Evolutionary conservation across 1,284 basidiomycete species (phyloP).

Genomic region (Cutaneotrichosporon sp.): DNA sequence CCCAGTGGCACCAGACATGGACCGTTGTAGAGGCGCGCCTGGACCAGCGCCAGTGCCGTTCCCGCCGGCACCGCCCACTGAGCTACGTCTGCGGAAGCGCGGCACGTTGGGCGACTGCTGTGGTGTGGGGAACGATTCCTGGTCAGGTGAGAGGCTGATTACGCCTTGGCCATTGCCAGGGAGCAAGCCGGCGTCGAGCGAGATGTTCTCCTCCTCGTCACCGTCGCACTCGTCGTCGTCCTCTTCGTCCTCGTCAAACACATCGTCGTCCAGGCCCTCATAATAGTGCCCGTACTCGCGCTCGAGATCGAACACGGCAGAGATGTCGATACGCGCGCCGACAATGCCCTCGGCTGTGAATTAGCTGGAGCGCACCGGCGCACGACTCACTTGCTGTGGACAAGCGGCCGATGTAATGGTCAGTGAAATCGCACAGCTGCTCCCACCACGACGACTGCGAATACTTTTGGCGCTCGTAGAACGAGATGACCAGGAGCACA

Average conservation of each 20-base stretch:
- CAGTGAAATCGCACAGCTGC: conserved; percentile 60
- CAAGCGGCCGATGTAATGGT: conserved; percentile 60
- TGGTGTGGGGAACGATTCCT: conserved; percentile 1
- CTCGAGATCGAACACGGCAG: conserved; percentile 74
- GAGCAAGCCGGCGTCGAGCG: conserved; percentile 15
- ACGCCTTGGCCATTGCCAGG: not conserved
- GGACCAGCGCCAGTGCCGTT: not conserved
- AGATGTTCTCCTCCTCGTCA: conserved; percentile 3
- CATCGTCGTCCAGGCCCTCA: conserved; percentile 50
- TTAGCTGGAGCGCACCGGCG: conserved; percentile 5
- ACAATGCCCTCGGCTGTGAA: conserved; percentile 63
- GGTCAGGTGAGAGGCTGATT: conserved; percentile 5
- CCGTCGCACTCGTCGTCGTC: conserved; percentile 6
- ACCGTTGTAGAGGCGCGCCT: not conserved
- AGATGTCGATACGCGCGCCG: conserved; percentile 68
- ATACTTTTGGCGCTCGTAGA: conserved; percentile 72
- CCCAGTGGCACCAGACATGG: not conserved
- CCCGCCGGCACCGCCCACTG: not conserved
- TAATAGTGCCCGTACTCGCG: conserved; percentile 55
- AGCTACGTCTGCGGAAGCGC: not conserved
- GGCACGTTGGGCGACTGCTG: not conserved
- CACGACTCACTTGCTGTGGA: conserved; percentile 62
- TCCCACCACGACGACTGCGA: conserved; percentile 65
- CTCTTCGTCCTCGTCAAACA: conserved; percentile 27
- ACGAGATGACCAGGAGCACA: conserved; percentile 69